Evolutionary conservation across 306 rosid species (phyloP).

Genomic region (Rosa chinensis): DNA sequence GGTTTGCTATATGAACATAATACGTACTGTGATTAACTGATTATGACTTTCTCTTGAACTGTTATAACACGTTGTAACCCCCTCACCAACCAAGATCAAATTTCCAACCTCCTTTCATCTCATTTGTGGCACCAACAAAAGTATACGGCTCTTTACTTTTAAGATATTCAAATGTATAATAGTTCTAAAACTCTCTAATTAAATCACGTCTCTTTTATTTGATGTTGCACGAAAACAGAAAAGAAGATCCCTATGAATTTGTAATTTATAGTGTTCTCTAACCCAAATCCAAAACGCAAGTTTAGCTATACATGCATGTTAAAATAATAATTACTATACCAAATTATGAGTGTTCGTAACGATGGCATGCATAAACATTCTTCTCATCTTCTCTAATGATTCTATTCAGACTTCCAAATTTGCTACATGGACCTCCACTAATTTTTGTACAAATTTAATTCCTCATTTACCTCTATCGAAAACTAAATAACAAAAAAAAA

Average conservation of each 20-base stretch:
- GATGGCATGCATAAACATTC: not conserved
- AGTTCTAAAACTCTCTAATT: not conserved
- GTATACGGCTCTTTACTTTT: not conserved
- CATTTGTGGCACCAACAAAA: not conserved
- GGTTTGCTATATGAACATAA: not conserved
- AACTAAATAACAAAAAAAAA: too few species aligned
- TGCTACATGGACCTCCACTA: too few species aligned
- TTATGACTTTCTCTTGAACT: not conserved
- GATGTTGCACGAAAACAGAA: not conserved
- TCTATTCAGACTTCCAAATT: too few species aligned
- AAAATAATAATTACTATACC: not conserved
- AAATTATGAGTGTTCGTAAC: not conserved
- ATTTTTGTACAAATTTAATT: too few species aligned
- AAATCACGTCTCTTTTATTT: not conserved
- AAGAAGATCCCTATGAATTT: not conserved
- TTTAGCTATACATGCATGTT: not conserved
- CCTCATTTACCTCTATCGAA: too few species aligned
- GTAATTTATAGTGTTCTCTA: not conserved
- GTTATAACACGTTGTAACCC: conserved; percentile 6
- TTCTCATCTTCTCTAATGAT: not conserved
- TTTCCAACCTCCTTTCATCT: not conserved
- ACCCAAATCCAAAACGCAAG: not conserved
- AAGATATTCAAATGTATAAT: not conserved
- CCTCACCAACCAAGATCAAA: not conserved
- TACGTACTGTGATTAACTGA: not conserved